A percentile compares a stretch with the other conserved stretches of the same genome.
Evolutionary conservation across 2,329 filamentous ascomycete species (phyloP).

Genomic region (Cercospora zeina): DNA sequence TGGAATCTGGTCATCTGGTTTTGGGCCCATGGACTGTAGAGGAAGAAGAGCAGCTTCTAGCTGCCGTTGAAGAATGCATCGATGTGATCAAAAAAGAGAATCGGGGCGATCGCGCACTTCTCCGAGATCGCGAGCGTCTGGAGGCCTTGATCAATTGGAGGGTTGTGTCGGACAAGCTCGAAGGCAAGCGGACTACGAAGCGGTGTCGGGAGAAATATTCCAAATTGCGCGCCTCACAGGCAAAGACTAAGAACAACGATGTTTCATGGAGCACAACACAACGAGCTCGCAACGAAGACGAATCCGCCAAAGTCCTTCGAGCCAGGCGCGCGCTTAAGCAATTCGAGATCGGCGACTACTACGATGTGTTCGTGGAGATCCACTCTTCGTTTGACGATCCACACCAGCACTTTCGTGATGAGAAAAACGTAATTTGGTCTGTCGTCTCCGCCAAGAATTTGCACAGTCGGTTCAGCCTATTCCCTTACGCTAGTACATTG

Average conservation of each 20-base stretch:
- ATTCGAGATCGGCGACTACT: constrained; percentile 47
- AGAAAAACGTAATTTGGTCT: constrained; percentile 43
- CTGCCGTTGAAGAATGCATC: constrained; percentile 57
- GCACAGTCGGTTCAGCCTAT: constrained; percentile 33
- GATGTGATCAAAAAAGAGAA: constrained; percentile 44
- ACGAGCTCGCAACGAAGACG: neutral
- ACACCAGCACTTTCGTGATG: constrained; percentile 32
- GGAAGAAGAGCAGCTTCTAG: constrained; percentile 59
- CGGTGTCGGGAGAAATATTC: constrained; percentile 71
- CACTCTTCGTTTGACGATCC: constrained; percentile 31
- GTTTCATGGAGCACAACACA: neutral
- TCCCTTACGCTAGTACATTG: constrained; percentile 22
- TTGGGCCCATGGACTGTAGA: constrained; percentile 60
- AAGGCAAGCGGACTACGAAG: constrained; percentile 61
- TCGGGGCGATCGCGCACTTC: constrained; percentile 39
- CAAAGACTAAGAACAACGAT: constrained; percentile 22
- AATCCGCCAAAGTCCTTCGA: constrained; percentile 21
- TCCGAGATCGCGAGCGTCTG: constrained; percentile 46
- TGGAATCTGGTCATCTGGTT: constrained; percentile 57
- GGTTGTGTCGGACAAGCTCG: constrained; percentile 63
- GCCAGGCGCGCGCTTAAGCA: constrained; percentile 33
- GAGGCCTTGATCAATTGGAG: constrained; percentile 65
- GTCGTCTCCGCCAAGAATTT: constrained; percentile 34
- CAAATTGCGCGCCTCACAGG: constrained; percentile 45
- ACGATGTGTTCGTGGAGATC: constrained; percentile 45